A percentile compares a stretch with the other conserved stretches of the same genome.
Evolutionary conservation across 768 basidiomycete species (phyloP).

Genomic region (Mycena floridula): DNA sequence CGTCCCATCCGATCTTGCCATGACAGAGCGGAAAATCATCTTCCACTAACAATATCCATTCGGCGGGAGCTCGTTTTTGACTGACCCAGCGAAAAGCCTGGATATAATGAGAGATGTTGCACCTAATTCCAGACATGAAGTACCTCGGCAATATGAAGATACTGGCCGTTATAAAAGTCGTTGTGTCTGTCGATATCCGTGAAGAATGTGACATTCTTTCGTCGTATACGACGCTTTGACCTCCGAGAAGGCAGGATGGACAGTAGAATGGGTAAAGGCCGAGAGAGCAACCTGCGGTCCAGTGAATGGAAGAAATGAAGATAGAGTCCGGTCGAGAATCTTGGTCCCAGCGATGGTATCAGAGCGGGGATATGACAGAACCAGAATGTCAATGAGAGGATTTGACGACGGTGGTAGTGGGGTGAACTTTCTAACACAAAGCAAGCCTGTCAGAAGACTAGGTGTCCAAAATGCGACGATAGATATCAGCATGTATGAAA

Average conservation of each 20-base stretch:
- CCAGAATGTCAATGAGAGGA: conserved; percentile 33
- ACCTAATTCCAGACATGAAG: no score
- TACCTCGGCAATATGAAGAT: conserved; percentile 36
- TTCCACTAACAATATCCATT: conserved; percentile 38
- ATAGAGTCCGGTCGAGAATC: conserved; percentile 29
- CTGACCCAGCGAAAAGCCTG: conserved; percentile 30
- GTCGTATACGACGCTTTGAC: conserved; percentile 17
- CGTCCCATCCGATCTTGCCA: conserved; percentile 25
- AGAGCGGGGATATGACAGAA: conserved; percentile 33
- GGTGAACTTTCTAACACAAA: conserved; percentile 9
- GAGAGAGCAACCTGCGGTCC: conserved; percentile 24
- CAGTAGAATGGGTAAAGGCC: conserved; percentile 30
- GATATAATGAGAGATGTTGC: no score
- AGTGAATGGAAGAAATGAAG: conserved; percentile 29
- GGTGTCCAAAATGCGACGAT: no score
- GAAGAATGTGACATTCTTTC: conserved; percentile 19
- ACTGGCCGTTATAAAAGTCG: conserved; percentile 22
- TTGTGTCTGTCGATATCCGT: conserved; percentile 24
- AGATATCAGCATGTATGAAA: no score
- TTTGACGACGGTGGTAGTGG: not conserved
- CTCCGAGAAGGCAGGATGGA: conserved; percentile 25
- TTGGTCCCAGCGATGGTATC: conserved; percentile 19
- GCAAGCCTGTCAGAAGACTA: conserved; percentile 9
- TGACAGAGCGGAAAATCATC: conserved; percentile 39
- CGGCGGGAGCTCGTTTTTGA: conserved; percentile 17